Evolutionary conservation across 192 early-diverging fungal genomes (phyloP), one percentile per base, ranked within the genome.

Genomic region (Gigaspora rosea): DNA sequence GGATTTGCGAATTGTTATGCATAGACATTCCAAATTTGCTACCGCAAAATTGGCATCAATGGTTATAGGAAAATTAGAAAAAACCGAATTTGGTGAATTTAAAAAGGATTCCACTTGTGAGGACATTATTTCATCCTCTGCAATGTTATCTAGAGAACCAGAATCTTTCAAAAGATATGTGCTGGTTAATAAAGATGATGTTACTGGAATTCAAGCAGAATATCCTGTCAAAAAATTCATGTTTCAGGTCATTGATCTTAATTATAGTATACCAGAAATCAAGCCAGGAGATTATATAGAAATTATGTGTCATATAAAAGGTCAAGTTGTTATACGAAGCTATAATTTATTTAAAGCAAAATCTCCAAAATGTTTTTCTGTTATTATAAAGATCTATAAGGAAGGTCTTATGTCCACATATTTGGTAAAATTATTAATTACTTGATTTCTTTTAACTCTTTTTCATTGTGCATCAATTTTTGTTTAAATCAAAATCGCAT

Each of bases 271-370:
- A 76, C 56, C 54, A n/a, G 49, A 62, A 61, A 71, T 78, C 27
- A 13, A 71, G n/a, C 77, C 77, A 10, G 77, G 77, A 7, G 68
- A 78, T 35, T 78, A 50, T 35, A 61, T 78, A 35, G 77, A 78
- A 62, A 46, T 78, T 20, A 68, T 66, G 49, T 57, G 68, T 27
- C n/a, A 50, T 22, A 52, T 71, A 46, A 61, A 71, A 61, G 56
- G 69, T 18, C 77, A 78, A 27, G 69, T 78, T 8, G 47, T 71
- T 8, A 71, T 71, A 10, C 56, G 77, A 47, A 32, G 51, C 1
- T 78, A 78, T 61, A 78, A 68, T 1, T 68, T 69, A 2, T 41
- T 78, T 35, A 36, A 78, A 54, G 68, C 56, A 27, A 54, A 27
- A 9, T 57, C 63, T 48, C 35, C 35, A 0, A 59, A 78, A 16